Evolutionary conservation across 768 basidiomycete genomes (phyloP), one percentile per base, ranked within the genome.

Genomic region (Termitomyces eurrhizus): DNA sequence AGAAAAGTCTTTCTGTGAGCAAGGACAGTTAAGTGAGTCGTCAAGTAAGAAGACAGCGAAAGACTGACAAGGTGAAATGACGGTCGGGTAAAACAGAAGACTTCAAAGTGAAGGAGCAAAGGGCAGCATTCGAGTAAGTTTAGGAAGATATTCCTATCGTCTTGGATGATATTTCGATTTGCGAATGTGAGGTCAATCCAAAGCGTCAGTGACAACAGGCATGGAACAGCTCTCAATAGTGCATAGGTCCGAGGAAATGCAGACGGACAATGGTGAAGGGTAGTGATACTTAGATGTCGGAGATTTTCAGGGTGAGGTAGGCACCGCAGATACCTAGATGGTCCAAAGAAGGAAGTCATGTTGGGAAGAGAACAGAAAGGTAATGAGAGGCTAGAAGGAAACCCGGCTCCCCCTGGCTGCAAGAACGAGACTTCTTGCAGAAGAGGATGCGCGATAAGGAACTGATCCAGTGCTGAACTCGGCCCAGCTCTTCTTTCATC

Each of bases 131-230:
- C 61, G 7, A 75, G 61, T 7, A 77, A 56, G 12, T 67, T 64
- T 39, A 58, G 64, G 52, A 77, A 68, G 21, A 76, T 60, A 39
- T 68, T 70, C 14, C 66, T 58, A 41, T 73, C 73, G 52, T 74
- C 74, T 44, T 69, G 67, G n/a, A 66, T 62, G n/a, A 62, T 59
- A 59, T 59, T 65, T 24, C 60, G 64, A 18, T 64, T 64, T 56
- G 52, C 66, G 50, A 76, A 74, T 13, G 75, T 74, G n/a, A 76
- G 66, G 52, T 76, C 75, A 35, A 76, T 72, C 73, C 73, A 73
- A 2, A 75, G 62, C 12, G 70, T 70, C 35, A 76, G 62, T 11
- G 71, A 70, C 29, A 61, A 65, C 54, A 77, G 60, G 36, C 64
- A 65, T 26, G 66, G 66, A 14, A 76, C 63, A 33, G 69, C 68